phyloP scores from a whole-genome alignment of 2,329 filamentous ascomycete species.

The Claviceps capensis region DNA sequence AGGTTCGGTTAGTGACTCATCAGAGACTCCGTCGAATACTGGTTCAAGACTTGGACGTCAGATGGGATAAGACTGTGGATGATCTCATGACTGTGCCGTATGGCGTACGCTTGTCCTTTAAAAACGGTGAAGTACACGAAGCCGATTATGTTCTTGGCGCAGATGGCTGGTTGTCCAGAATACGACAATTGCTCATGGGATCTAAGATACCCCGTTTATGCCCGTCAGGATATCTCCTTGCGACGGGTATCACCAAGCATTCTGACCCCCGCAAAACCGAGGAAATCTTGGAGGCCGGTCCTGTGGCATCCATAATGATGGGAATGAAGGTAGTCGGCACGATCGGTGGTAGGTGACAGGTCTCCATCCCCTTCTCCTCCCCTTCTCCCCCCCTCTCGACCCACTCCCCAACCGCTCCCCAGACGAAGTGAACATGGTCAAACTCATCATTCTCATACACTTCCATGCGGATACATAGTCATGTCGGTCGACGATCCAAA shows the following conservation, averaged over 20 bases:
- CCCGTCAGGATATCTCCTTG: slow-evolving; percentile 18
- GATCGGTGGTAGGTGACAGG: slow-evolving; percentile 19
- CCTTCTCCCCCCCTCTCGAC: neutral
- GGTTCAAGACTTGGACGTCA: slow-evolving; percentile 18
- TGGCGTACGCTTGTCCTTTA: slow-evolving; percentile 14
- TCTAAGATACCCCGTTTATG: slow-evolving; percentile 10
- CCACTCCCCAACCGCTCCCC: no score
- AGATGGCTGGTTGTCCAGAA: slow-evolving; percentile 18
- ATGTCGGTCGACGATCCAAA: slow-evolving; percentile 11
- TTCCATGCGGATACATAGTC: slow-evolving; percentile 1
- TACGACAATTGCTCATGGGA: slow-evolving; percentile 18
- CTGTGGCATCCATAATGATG: slow-evolving; percentile 18
- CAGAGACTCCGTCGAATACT: slow-evolving; percentile 19
- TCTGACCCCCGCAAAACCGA: slow-evolving; percentile 14
- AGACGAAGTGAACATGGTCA: no score
- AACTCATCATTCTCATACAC: neutral
- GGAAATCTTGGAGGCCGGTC: slow-evolving; percentile 15
- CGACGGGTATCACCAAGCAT: slow-evolving; percentile 15
- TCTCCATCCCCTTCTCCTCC: neutral
- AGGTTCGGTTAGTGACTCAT: slow-evolving; percentile 21
- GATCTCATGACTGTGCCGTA: slow-evolving; percentile 1
- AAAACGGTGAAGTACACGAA: slow-evolving; percentile 9
- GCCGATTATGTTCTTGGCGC: slow-evolving; percentile 15
- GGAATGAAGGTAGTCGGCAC: slow-evolving; percentile 15
- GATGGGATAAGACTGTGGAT: slow-evolving; percentile 15